Evolutionary conservation across 768 basidiomycete species (phyloP).

Genomic region (Suillus luteus): DNA sequence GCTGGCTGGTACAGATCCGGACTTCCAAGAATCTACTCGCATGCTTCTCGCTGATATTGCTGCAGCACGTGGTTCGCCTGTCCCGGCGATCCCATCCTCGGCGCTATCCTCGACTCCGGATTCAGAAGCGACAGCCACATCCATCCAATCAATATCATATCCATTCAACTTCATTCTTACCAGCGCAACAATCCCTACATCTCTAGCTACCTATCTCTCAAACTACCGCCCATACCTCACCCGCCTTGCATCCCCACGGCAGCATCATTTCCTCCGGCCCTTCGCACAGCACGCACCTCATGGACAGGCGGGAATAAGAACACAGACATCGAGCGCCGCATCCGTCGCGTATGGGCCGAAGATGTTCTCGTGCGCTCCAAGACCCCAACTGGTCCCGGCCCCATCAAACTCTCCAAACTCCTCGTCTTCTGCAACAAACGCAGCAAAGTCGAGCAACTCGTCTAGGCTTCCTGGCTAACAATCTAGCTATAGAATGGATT

Average conservation of each 20-base stretch:
- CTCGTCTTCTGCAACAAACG: constrained; percentile 85
- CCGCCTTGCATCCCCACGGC: constrained; percentile 75
- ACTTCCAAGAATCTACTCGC: constrained; percentile 77
- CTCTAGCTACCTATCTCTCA: constrained; percentile 66
- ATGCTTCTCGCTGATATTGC: constrained; percentile 71
- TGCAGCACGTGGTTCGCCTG: constrained; percentile 46
- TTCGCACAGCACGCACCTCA: constrained; percentile 70
- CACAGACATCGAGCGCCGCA: constrained; percentile 75
- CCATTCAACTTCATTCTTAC: constrained; percentile 83
- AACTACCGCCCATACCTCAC: constrained; percentile 59
- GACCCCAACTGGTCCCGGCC: constrained; percentile 22
- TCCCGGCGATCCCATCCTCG: constrained; percentile 20
- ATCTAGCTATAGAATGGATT: no score
- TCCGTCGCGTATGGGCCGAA: constrained; percentile 74
- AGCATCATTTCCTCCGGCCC: constrained; percentile 77
- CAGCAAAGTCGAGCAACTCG: constrained; percentile 62
- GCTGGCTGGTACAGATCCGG: constrained; percentile 54
- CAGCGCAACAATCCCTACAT: constrained; percentile 84
- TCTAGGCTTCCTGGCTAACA: no score
- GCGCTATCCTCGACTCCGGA: constrained; percentile 20
- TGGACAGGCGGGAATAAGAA: constrained; percentile 83
- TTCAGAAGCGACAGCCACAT: constrained; percentile 12
- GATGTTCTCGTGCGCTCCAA: constrained; percentile 46
- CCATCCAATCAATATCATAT: constrained; percentile 40
- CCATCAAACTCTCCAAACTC: constrained; percentile 56